Percentiles rank a stretch among this genome's conserved stretches.
phyloP scores from a whole-genome alignment of 768 basidiomycete species.

The Xerocomus spinulosus region DNA sequence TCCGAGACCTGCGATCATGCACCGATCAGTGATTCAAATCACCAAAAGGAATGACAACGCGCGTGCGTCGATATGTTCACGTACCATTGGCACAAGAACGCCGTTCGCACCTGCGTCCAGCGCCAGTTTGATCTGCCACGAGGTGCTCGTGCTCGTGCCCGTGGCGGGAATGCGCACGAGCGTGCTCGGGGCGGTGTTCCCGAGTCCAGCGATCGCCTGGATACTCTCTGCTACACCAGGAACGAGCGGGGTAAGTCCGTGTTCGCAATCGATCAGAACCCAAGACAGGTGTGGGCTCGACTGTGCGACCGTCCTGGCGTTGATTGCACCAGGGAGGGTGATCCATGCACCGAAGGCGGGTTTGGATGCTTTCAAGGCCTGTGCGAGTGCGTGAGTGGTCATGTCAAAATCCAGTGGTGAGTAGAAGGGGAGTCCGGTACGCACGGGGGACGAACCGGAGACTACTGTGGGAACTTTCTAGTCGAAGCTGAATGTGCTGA shows the following conservation, averaged over 20 bases:
- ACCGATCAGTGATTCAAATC: too few species aligned
- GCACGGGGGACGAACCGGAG: too few species aligned
- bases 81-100: conserved; percentile 63
- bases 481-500: too few species aligned
- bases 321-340: conserved; percentile 53
- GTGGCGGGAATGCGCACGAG: conserved; percentile 64
- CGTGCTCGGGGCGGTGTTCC: conserved; percentile 43
- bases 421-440: too few species aligned
- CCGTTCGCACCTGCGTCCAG: conserved; percentile 66
- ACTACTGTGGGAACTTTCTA: too few species aligned
- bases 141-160: conserved; percentile 48
- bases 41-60: too few species aligned
- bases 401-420: conserved; percentile 29
- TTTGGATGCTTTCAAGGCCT: conserved; percentile 49
- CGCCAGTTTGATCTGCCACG: conserved; percentile 70
- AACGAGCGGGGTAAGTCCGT: conserved; percentile 53
- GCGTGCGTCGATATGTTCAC: too few species aligned
- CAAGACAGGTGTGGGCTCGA: conserved; percentile 55
- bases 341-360: conserved; percentile 69
- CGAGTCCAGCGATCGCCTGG: conserved; percentile 48
- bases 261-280: conserved; percentile 67
- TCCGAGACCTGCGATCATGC: conserved; percentile 44
- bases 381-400: conserved; percentile 51
- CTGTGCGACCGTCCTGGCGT: conserved; percentile 55
- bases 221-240: conserved; percentile 55